These are phyloP conservation scores for Fusarium compactum DNA, from an alignment of 2,329 filamentous ascomycete genomes.

Conservation along the genomic window DNA sequence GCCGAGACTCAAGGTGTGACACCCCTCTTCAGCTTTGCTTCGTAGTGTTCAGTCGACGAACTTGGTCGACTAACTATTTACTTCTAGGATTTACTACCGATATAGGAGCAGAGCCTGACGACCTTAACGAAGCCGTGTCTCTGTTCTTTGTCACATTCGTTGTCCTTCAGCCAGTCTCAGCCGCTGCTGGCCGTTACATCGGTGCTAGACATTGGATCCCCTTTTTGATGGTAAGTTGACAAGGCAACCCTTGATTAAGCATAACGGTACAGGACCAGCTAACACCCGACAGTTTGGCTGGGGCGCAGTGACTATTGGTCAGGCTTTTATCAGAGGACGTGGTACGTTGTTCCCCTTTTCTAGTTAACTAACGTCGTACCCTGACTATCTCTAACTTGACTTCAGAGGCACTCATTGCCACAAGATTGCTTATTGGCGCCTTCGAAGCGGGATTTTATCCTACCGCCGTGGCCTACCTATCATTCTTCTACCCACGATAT, in stretches of 20 bases:
- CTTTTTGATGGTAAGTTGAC: constrained; percentile 42
- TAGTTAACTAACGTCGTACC: neutral
- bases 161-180: constrained; percentile 44
- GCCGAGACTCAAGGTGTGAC: constrained; percentile 53
- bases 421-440: constrained; percentile 45
- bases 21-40: neutral
- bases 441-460: constrained; percentile 49
- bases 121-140: constrained; percentile 47
- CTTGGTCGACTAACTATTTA: neutral
- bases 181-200: constrained; percentile 44
- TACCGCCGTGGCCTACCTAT: constrained; percentile 46
- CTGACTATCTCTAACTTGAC: constrained; percentile 12
- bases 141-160: constrained; percentile 48
- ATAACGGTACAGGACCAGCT: neutral
- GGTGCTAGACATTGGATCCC: constrained; percentile 47
- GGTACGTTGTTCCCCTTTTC: constrained; percentile 24
- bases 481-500: constrained; percentile 45
- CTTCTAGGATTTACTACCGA: constrained; percentile 44
- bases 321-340: constrained; percentile 45
- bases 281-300: constrained; percentile 41
- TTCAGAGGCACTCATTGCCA: constrained; percentile 43
- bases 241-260: neutral
- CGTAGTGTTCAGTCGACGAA: neutral
- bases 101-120: constrained; percentile 45
- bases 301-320: constrained; percentile 44